Percentiles rank a stretch among this genome's conserved stretches.
phyloP scores from a whole-genome alignment of 345 rosid species.

The Eucalyptus lansdowneana region DNA sequence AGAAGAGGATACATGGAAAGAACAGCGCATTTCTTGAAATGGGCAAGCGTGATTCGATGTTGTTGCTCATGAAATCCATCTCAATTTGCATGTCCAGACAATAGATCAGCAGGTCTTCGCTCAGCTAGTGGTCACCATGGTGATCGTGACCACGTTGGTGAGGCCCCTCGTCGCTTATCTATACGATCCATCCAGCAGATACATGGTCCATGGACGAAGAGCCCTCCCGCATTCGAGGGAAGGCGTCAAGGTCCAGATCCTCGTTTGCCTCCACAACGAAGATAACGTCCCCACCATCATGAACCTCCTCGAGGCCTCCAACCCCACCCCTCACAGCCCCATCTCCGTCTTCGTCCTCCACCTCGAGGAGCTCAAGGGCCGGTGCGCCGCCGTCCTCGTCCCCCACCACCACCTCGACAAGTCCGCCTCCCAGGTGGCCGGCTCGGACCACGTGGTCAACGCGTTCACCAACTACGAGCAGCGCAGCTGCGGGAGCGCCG shows the following conservation, averaged over 20 bases:
- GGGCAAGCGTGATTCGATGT: not conserved
- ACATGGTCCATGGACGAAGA: not conserved
- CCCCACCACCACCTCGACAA: not conserved
- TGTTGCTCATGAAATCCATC: not conserved
- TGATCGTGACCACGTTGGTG: constrained; percentile 3
- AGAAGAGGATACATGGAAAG: not conserved
- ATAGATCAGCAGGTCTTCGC: not conserved
- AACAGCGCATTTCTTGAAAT: not conserved
- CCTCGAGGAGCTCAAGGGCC: constrained; percentile 15
- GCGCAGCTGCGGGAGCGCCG: not conserved
- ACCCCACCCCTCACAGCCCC: constrained; percentile 1
- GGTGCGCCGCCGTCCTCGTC: constrained; percentile 6
- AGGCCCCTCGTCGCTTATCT: not conserved
- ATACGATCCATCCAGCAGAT: constrained; percentile 20
- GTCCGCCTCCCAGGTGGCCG: not conserved
- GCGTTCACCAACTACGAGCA: constrained; percentile 9
- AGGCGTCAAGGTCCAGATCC: constrained; percentile 6
- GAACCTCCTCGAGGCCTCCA: constrained; percentile 14
- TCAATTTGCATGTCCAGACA: not conserved
- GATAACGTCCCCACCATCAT: constrained; percentile 4
- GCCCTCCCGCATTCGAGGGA: constrained; percentile 1
- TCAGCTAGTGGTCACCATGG: not conserved
- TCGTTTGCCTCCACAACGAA: constrained; percentile 10
- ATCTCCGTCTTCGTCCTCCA: constrained; percentile 8
- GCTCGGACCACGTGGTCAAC: not conserved